Percentiles rank a stretch among this genome's conserved stretches.
These are phyloP conservation scores for Rhodamnia rubescens DNA, from an alignment of 345 rosid genomes.

Conservation along the genomic window DNA sequence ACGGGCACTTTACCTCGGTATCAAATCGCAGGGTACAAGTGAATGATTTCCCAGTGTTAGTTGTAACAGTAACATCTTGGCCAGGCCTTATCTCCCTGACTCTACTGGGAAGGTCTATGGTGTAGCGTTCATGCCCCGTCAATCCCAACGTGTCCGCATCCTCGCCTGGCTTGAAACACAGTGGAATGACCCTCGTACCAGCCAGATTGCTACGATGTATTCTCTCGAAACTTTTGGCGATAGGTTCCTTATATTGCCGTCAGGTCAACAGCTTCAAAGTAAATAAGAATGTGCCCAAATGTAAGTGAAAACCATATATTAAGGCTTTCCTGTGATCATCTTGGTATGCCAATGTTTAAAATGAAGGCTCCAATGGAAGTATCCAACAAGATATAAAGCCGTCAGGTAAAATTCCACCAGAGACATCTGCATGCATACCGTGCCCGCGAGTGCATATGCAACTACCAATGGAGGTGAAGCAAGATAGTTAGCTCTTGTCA, in stretches of 20 bases:
- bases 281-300: neutral
- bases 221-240: neutral
- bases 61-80: neutral
- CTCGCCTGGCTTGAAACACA: neutral
- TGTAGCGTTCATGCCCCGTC: neutral
- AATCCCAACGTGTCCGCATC: neutral
- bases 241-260: too few species aligned
- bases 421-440: slow-evolving; percentile 16
- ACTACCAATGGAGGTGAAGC: slow-evolving; percentile 90
- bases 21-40: neutral
- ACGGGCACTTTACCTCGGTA: neutral
- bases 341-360: neutral
- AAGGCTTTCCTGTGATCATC: neutral
- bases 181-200: neutral
- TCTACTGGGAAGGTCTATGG: neutral
- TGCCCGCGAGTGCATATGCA: slow-evolving; percentile 90
- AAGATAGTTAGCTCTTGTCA: slow-evolving; percentile 80
- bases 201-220: neutral
- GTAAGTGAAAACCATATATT: neutral
- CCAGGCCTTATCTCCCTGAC: neutral
- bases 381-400: neutral
- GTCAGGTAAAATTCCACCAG: neutral
- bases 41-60: neutral
- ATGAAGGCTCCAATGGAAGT: neutral
- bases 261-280: neutral